These are phyloP conservation scores for Leptosphaerulina australis DNA, from an alignment of 2,329 filamentous ascomycete genomes.

Conservation along the genomic window DNA sequence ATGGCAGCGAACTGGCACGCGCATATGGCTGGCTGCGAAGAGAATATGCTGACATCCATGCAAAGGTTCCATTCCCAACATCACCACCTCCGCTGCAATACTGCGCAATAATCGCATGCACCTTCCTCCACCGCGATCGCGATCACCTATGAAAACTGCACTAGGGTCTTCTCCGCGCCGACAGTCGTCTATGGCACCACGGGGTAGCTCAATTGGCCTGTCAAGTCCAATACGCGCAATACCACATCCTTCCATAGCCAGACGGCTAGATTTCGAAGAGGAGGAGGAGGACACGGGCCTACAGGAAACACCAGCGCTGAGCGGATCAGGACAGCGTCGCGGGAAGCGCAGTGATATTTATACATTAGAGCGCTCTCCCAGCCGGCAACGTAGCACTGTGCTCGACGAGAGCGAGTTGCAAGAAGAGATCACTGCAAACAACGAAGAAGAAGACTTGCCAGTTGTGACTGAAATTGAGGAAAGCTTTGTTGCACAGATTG, in stretches of 20 bases:
- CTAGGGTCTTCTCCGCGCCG: constrained; percentile 64
- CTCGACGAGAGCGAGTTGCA: constrained; percentile 44
- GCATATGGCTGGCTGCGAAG: no score
- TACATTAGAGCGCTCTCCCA: constrained; percentile 43
- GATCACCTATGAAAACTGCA: constrained; percentile 68
- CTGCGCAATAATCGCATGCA: constrained; percentile 53
- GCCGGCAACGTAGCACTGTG: constrained; percentile 30
- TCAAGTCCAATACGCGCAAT: constrained; percentile 39
- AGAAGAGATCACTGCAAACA: constrained; percentile 37
- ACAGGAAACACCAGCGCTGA: constrained; percentile 41
- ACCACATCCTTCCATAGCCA: constrained; percentile 55
- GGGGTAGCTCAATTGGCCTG: constrained; percentile 54
- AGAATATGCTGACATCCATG: constrained; percentile 8
- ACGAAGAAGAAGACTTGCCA: constrained; percentile 31
- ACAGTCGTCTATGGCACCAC: constrained; percentile 63
- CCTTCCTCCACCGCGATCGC: constrained; percentile 59
- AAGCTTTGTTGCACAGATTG: constrained; percentile 38
- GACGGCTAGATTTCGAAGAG: constrained; percentile 62
- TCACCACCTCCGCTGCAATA: constrained; percentile 52
- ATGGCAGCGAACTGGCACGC: neutral
- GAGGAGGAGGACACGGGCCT: constrained; percentile 41
- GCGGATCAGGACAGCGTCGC: constrained; percentile 42
- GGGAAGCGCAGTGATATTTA: constrained; percentile 41
- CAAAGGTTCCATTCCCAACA: constrained; percentile 58
- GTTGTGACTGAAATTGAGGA: constrained; percentile 35